Evolutionary conservation across 2,329 filamentous ascomycete genomes (phyloP).

Genomic region (Talaromyces sp.): DNA sequence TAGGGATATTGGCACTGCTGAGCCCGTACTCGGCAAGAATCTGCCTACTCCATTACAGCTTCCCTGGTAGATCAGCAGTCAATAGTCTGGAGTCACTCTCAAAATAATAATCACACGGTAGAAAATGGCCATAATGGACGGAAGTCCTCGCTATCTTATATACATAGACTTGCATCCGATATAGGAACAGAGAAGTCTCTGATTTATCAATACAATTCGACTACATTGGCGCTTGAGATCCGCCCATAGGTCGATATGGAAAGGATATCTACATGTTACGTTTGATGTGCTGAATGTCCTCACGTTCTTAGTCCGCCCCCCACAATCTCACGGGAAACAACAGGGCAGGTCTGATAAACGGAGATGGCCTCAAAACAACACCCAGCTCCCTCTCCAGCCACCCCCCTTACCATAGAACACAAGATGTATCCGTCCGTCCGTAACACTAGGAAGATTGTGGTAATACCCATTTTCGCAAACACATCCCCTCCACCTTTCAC

Average conservation of each 20-base stretch:
- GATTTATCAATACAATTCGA: too few species aligned
- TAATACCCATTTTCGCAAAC: constrained; percentile 10
- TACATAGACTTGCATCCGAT: neutral
- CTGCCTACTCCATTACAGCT: constrained; percentile 62
- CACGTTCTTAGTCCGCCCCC: constrained; percentile 56
- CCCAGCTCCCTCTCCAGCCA: constrained; percentile 28
- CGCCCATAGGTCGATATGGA: too few species aligned
- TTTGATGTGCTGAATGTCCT: constrained; percentile 47
- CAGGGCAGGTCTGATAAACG: constrained; percentile 54
- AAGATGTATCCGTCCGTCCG: neutral
- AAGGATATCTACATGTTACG: too few species aligned
- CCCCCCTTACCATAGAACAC: constrained; percentile 18
- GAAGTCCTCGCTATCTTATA: neutral
- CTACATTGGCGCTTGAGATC: neutral
- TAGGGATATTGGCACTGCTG: constrained; percentile 67
- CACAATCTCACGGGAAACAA: constrained; percentile 42
- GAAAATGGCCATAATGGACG: neutral
- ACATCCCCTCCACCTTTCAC: neutral
- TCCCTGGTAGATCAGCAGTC: constrained; percentile 53
- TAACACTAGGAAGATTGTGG: neutral
- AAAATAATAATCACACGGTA: neutral
- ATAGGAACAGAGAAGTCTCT: neutral
- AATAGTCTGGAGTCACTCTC: neutral
- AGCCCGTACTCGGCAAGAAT: constrained; percentile 58
- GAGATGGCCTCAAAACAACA: constrained; percentile 28